phyloP scores from a whole-genome alignment of 768 basidiomycete species.

The Lentinus brumalis region DNA sequence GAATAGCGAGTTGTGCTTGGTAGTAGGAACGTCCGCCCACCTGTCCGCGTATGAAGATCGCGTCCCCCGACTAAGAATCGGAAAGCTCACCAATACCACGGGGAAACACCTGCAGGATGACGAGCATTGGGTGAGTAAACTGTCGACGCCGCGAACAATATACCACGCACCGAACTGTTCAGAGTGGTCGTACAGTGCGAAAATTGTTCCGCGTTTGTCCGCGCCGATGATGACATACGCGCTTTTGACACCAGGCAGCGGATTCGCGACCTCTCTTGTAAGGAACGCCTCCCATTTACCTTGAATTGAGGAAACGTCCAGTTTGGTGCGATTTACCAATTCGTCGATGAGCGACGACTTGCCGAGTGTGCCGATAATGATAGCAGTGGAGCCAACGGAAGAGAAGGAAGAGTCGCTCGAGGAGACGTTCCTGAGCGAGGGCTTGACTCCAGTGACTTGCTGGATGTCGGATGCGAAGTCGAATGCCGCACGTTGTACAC shows the following conservation, averaged over 20 bases:
- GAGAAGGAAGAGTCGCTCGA: conserved; percentile 26
- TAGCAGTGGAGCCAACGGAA: conserved; percentile 35
- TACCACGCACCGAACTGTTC: conserved; percentile 58
- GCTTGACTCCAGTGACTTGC: conserved; percentile 56
- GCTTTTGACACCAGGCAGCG: conserved; percentile 55
- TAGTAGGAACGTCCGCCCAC: conserved; percentile 80
- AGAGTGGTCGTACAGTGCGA: conserved; percentile 64
- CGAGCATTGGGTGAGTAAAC: neutral
- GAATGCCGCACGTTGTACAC: conserved; percentile 59
- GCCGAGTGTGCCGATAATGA: conserved; percentile 68
- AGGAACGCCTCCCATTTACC: conserved; percentile 72
- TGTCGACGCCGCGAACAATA: neutral
- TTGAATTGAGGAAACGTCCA: conserved; percentile 57
- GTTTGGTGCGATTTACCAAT: conserved; percentile 51
- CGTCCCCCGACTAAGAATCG: neutral
- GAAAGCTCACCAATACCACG: conserved; percentile 61
- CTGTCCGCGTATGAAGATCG: conserved; percentile 29
- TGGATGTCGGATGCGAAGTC: conserved; percentile 66
- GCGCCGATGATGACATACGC: conserved; percentile 71
- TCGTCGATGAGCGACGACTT: conserved; percentile 55
- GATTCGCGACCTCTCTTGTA: conserved; percentile 52
- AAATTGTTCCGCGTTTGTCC: conserved; percentile 72
- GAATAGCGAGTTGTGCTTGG: conserved; percentile 50
- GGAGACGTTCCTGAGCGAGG: conserved; percentile 52
- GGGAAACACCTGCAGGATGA: conserved; percentile 52